Percentiles rank a stretch among this genome's conserved stretches.
Evolutionary conservation across 2,329 filamentous ascomycete species (phyloP).

Genomic region (Sphaerulina populicola): DNA sequence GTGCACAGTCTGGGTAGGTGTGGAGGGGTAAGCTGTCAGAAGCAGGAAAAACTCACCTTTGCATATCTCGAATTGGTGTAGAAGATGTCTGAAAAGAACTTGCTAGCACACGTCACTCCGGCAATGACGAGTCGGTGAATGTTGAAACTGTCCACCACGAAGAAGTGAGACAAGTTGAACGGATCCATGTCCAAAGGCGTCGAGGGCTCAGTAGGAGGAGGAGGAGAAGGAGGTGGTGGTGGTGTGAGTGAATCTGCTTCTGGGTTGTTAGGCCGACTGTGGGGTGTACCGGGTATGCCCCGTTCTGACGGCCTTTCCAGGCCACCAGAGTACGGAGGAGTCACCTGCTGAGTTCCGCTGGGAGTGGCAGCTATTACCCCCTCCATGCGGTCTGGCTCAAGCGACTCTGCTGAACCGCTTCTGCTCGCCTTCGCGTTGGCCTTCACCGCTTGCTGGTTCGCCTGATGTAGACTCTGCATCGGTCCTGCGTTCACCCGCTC

Average conservation of each 20-base stretch:
- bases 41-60: conserved; percentile 56
- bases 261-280: conserved; percentile 30
- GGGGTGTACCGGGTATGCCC: conserved; percentile 33
- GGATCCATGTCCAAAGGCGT: conserved; percentile 33
- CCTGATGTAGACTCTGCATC: conserved; percentile 53
- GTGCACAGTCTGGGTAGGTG: conserved; percentile 1
- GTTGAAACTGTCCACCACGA: conserved; percentile 98
- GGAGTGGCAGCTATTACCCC: conserved; percentile 26
- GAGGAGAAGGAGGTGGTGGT: conserved; percentile 22
- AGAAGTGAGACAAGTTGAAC: conserved; percentile 59
- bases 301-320: conserved; percentile 31
- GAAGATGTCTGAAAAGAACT: conserved; percentile 98
- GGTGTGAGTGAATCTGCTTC: conserved; percentile 19
- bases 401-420: conserved; percentile 22
- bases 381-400: conserved; percentile 27
- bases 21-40: conserved; percentile 1
- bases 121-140: conserved; percentile 95
- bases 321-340: conserved; percentile 44
- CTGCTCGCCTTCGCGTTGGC: conserved; percentile 13
- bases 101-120: conserved; percentile 95
- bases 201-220: conserved; percentile 31
- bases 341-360: conserved; percentile 37
- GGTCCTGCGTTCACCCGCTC: conserved; percentile 83
- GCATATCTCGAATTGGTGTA: conserved; percentile 99
- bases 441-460: conserved; percentile 43